Evolutionary conservation across 352 stramenopile species (phyloP).

Genomic region (Phytophthora litchii): DNA sequence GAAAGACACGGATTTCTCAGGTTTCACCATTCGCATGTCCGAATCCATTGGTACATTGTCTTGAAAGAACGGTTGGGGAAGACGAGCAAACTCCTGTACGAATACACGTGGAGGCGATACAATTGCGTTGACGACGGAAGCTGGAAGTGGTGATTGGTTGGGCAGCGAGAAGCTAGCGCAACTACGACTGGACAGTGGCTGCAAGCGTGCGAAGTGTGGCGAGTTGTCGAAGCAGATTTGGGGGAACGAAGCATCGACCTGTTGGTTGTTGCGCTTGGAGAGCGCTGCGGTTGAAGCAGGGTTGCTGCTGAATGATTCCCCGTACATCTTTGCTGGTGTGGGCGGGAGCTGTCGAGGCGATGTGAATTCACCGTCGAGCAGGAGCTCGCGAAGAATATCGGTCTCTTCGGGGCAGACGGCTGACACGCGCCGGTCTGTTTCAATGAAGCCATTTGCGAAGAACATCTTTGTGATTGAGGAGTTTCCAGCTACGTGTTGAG

Average conservation of each 20-base stretch:
- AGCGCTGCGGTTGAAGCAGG: slow-evolving; percentile 14
- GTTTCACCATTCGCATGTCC: slow-evolving; percentile 32
- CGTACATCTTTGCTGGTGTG: slow-evolving; percentile 50
- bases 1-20: slow-evolving; percentile 40
- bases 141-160: slow-evolving; percentile 41
- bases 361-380: slow-evolving; percentile 70
- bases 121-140: slow-evolving; percentile 72
- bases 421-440: slow-evolving; percentile 60
- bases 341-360: slow-evolving; percentile 63
- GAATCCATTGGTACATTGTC: slow-evolving; percentile 42
- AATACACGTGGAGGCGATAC: slow-evolving; percentile 78
- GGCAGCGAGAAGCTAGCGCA: slow-evolving; percentile 48
- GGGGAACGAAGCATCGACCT: slow-evolving; percentile 72
- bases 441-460: slow-evolving; percentile 72
- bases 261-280: slow-evolving; percentile 54
- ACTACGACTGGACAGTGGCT: slow-evolving; percentile 59
- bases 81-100: slow-evolving; percentile 74
- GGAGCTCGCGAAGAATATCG: slow-evolving; percentile 77
- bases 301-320: slow-evolving; percentile 22
- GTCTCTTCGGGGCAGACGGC: slow-evolving; percentile 53
- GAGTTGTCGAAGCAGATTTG: slow-evolving; percentile 79
- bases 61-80: slow-evolving; percentile 73
- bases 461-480: slow-evolving; percentile 55
- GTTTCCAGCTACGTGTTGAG: slow-evolving; percentile 34
- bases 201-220: slow-evolving; percentile 57